Conservation (phyloP, 2,329 filamentous ascomycete species). For the Sarocladium brachiariae region DNA sequence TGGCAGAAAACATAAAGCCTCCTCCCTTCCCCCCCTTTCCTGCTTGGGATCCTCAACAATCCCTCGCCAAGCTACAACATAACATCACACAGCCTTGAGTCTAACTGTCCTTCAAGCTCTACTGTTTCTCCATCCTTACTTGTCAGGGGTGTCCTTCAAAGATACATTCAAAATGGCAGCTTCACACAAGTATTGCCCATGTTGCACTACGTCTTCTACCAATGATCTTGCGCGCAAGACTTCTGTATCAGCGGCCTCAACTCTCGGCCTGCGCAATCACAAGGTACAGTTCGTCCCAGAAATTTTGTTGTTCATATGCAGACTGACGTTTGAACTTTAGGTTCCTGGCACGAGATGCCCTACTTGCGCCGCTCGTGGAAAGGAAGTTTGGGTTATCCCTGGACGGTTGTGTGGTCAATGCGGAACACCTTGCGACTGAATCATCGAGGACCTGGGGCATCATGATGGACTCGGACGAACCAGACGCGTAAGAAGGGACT, state of each 20-base stretch:
- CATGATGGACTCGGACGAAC: not conserved
- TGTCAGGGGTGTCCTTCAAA: too few relatives aligned
- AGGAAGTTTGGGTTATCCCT: conserved; percentile 50
- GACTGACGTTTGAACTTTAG: conserved; percentile 14
- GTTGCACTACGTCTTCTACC: too few relatives aligned
- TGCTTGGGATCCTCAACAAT: not conserved
- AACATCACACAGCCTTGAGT: not conserved
- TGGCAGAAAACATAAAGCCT: conserved; percentile 6
- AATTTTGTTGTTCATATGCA: too few relatives aligned
- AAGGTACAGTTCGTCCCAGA: too few relatives aligned
- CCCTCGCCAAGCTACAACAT: conserved; percentile 7
- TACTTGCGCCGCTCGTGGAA: conserved; percentile 40
- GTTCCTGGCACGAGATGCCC: conserved; percentile 47
- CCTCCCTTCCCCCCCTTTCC: conserved; percentile 1
- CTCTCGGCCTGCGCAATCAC: not conserved
- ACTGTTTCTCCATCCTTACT: too few relatives aligned
- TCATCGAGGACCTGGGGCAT: not conserved
- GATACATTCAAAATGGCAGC: not conserved
- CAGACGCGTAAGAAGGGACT: too few relatives aligned
- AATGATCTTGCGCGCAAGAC: too few relatives aligned
- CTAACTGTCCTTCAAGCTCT: too few relatives aligned
- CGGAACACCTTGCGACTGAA: conserved; percentile 34
- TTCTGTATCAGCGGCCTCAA: too few relatives aligned
- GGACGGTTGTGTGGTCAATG: conserved; percentile 45
- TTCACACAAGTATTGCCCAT: too few relatives aligned